phyloP scores from a whole-genome alignment of 2,329 filamentous ascomycete species.

The Microdochium paspali region DNA sequence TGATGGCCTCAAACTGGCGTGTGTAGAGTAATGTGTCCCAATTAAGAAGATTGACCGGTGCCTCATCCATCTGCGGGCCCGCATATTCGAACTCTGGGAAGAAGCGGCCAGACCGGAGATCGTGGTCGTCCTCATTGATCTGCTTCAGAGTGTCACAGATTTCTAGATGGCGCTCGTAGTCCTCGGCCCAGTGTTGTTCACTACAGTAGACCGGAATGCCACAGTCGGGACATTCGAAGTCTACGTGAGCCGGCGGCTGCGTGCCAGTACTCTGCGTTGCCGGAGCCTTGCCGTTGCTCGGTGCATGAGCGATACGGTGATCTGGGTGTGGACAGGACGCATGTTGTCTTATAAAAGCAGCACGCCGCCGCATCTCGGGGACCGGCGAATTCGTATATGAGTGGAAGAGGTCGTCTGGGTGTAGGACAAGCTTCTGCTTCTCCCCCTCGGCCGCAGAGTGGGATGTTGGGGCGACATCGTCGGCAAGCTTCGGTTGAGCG shows the following conservation, averaged over 20 bases:
- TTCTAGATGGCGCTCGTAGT: constrained; percentile 87
- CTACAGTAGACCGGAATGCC: constrained; percentile 90
- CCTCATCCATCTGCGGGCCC: constrained; percentile 81
- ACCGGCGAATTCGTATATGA: constrained; percentile 83
- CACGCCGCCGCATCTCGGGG: constrained; percentile 76
- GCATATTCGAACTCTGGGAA: constrained; percentile 95
- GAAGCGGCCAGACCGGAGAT: constrained; percentile 78
- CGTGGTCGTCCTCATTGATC: constrained; percentile 97
- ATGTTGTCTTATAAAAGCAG: constrained; percentile 85
- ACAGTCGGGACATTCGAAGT: constrained; percentile 94
- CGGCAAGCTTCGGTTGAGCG: constrained; percentile 9
- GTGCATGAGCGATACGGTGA: constrained; percentile 66
- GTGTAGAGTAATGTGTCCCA: constrained; percentile 98
- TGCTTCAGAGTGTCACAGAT: constrained; percentile 86
- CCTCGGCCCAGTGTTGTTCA: constrained; percentile 90
- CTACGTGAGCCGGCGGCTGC: constrained; percentile 68
- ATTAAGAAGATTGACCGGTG: constrained; percentile 92
- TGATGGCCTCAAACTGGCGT: constrained; percentile 81
- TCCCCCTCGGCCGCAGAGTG: constrained; percentile 7
- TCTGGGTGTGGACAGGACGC: constrained; percentile 88
- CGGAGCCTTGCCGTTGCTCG: constrained; percentile 56
- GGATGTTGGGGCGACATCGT: constrained; percentile 6
- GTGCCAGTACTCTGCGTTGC: constrained; percentile 43
- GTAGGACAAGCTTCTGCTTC: constrained; percentile 32
- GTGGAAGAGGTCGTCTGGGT: constrained; percentile 82